phyloP scores from a whole-genome alignment of 164 flowering plant genomes.

The Taxillus chinensis region DNA sequence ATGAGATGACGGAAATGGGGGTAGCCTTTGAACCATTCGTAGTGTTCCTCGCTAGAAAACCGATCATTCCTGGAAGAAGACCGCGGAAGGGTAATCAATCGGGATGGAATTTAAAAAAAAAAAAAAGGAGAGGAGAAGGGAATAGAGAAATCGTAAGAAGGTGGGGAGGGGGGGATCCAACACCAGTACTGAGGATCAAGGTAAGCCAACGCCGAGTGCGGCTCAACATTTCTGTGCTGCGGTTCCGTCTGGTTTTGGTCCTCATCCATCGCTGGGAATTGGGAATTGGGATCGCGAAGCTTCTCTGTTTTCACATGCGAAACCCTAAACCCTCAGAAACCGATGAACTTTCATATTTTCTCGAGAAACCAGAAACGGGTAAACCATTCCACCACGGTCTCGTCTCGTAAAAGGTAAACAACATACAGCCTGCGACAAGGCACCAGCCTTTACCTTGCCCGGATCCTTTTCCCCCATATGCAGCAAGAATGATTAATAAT shows the following conservation, averaged over 20 bases:
- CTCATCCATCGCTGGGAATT: slow-evolving; percentile 1
- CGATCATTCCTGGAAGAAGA: slow-evolving; percentile 54
- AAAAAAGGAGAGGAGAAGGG: slow-evolving; percentile 1
- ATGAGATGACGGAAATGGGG: slow-evolving; percentile 80
- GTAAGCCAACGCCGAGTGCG: slow-evolving; percentile 43
- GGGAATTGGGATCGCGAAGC: neutral
- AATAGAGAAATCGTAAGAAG: neutral
- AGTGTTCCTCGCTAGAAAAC: slow-evolving; percentile 70
- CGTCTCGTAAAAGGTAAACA: too few species aligned
- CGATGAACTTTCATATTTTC: too few species aligned
- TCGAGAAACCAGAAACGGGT: too few species aligned
- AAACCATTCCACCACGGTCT: too few species aligned
- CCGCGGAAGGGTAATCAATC: neutral
- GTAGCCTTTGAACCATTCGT: slow-evolving; percentile 93
- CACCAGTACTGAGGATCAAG: slow-evolving; percentile 63
- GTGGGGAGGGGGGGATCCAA: neutral
- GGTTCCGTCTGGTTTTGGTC: neutral
- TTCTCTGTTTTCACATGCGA: neutral
- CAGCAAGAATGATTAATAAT: too few species aligned
- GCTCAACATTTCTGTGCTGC: slow-evolving; percentile 18
- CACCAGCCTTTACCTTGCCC: too few species aligned
- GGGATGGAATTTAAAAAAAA: neutral
- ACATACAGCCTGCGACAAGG: too few species aligned
- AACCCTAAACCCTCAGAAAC: neutral
- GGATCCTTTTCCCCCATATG: too few species aligned